Base-by-base conservation (phyloP, 768 basidiomycete species). In the Mycena galericulata region DNA sequence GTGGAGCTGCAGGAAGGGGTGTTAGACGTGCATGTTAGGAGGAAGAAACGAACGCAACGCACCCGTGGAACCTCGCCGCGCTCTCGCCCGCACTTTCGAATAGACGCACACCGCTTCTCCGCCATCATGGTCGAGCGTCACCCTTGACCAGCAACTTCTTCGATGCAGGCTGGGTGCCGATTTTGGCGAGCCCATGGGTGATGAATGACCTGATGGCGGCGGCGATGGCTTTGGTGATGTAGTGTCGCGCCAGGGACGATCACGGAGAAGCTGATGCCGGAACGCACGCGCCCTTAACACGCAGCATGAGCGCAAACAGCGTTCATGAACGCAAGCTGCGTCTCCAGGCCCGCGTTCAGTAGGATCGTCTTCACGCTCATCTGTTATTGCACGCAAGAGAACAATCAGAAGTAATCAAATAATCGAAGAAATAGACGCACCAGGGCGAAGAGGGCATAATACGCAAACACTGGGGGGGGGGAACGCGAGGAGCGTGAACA, bases 1-100 rank as follows among this genome's bases (percentile, higher is more conserved):
- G 77, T 63, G 29, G 59, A 56, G 47, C 62, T 41, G 32, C 5
- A 49, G 2, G 20, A 7, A 12, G 6, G 40, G 24, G 14, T 49
- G 2, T 20, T 14, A 12, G 10, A 29, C 41, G 20, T 53, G 61
- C 20, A 17, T 14, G 6, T 10, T 10, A 1, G 22, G 4, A 40
- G 4, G 38, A 36, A 2, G 14, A n/a, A 38, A 20, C 40, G 55
- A n/a, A 24, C 36, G 3, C 34, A 7, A 82, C 90, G 60, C 69
- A 93, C 94, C 96, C 96, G 75, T 93, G 92, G 78, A 95, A 97
- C 46, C 95, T 89, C 18, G 96, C 93, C 26, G 98, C 95, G 73
- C 95, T 94, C 73, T 99, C n/a, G n/a, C n/a, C n/a, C n/a, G n/a
- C n/a, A n/a, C n/a, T n/a, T n/a, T n/a, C 97, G 71, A 99, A 98